phyloP scores from a whole-genome alignment of 768 basidiomycete genomes.

The Lepiota subincarnata region DNA sequence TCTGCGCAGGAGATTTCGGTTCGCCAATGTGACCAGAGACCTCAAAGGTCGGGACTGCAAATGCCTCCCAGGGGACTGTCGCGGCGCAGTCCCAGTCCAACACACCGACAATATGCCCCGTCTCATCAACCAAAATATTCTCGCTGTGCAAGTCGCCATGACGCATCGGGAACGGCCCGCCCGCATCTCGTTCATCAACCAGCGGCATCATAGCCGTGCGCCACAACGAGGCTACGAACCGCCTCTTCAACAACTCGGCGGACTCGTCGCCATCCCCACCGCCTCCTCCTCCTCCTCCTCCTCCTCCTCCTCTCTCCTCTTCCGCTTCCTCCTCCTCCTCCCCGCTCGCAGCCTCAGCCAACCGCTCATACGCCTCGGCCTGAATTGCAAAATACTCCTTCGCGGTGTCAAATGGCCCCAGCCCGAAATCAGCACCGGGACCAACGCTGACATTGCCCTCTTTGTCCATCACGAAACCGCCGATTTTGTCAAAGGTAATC shows the following conservation, averaged over 20 bases:
- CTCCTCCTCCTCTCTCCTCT: slow-evolving; percentile 19
- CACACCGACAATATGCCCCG: slow-evolving; percentile 37
- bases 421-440: slow-evolving; percentile 37
- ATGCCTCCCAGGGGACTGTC: slow-evolving; percentile 41
- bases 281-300: slow-evolving; percentile 5
- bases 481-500: slow-evolving; percentile 36
- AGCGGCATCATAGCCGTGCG: slow-evolving; percentile 38
- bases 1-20: slow-evolving; percentile 20
- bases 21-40: slow-evolving; percentile 35
- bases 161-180: slow-evolving; percentile 38
- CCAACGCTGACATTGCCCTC: slow-evolving; percentile 32
- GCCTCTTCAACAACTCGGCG: slow-evolving; percentile 29
- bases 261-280: slow-evolving; percentile 9
- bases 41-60: slow-evolving; percentile 38
- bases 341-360: slow-evolving; percentile 30
- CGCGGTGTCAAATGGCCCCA: slow-evolving; percentile 36
- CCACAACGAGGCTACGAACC: slow-evolving; percentile 36
- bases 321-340: slow-evolving; percentile 26
- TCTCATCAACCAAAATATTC: slow-evolving; percentile 35
- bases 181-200: slow-evolving; percentile 33
- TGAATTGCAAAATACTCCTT: slow-evolving; percentile 36
- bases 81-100: slow-evolving; percentile 41
- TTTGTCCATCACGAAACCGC: slow-evolving; percentile 32
- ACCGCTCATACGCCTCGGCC: slow-evolving; percentile 36
- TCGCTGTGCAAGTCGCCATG: slow-evolving; percentile 40